These are phyloP conservation scores for Trichophyton benhamiae DNA, from an alignment of 2,329 filamentous ascomycete genomes.

Conservation along the genomic window DNA sequence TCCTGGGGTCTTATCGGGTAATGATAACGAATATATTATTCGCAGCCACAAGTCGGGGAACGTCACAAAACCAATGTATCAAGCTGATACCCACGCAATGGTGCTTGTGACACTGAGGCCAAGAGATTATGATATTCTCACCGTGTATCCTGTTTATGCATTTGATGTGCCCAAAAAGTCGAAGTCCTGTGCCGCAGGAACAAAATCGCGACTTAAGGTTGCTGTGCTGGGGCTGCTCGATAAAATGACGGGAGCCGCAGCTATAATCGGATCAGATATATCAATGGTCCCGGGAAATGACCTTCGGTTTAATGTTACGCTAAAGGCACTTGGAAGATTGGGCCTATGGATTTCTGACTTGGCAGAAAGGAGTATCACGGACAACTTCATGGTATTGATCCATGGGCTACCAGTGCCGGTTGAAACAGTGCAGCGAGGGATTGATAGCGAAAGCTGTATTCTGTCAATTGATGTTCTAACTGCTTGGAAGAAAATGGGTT, in stretches of 20 bases:
- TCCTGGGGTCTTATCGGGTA: conserved; percentile 48
- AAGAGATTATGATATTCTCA: conserved; percentile 69
- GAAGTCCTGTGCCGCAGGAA: conserved; percentile 22
- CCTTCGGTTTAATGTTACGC: conserved; percentile 51
- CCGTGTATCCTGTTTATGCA: conserved; percentile 53
- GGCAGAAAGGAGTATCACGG: conserved; percentile 45
- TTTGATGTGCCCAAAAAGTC: conserved; percentile 38
- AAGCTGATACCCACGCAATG: conserved; percentile 31
- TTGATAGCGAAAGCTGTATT: conserved; percentile 31
- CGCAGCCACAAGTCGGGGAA: conserved; percentile 57
- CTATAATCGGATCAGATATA: conserved; percentile 53
- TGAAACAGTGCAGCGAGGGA: conserved; percentile 42
- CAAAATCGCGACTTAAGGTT: conserved; percentile 36
- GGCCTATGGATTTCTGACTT: conserved; percentile 68
- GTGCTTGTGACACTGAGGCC: conserved; percentile 51
- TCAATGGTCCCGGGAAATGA: conserved; percentile 47
- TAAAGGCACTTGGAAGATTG: conserved; percentile 64
- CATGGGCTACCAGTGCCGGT: conserved; percentile 57
- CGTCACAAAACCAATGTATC: conserved; percentile 36
- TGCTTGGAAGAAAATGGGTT: conserved; percentile 64
- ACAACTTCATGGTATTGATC: conserved; percentile 63
- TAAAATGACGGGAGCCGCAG: conserved; percentile 83
- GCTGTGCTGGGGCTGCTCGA: conserved; percentile 65
- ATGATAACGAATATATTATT: conserved; percentile 53
- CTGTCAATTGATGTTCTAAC: conserved; percentile 63